Base-by-base conservation (phyloP, 805 yeast species). In the Cyberlindnera misumaiensis region DNA sequence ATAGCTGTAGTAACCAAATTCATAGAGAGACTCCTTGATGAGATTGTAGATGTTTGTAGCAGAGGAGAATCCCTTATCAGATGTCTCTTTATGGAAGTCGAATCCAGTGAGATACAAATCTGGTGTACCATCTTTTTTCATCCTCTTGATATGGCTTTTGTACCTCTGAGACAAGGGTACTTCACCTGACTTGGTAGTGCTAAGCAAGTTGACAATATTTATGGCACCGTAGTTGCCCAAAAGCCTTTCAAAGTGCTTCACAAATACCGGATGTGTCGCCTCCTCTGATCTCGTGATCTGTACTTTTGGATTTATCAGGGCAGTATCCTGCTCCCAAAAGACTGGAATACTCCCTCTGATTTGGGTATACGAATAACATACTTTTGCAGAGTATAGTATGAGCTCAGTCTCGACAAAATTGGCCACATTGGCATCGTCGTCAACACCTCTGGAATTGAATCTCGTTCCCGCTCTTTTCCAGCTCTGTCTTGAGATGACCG, bases 381-480 rank as follows among this genome's bases (percentile, higher is more conserved):
- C 53, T 55, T 63, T 53, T 51, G 61, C 53, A 55, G 68, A 65
- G 68, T 75, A 73, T 56, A 80, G 65, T 26, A 93, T 81, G 29
- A 85, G 72, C 58, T 93, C 99, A 0, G 97, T 87, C 55, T 88
- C 96, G 22, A 87, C 96, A 57, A 84, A 93, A 60, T 93, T 93
- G 34, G 98, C 96, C 25, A 90, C 98, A 58, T 88, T 76, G 7
- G 96, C 94, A 43, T 85, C 86, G 56, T 88, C 97, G 60, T 93
- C 97, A 26, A 89, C 80, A 40, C 99, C 99, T 59, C 99, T 73
- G 4, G 95, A 89, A 59, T 86, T 85, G 62, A 77, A 93, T 49
- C 99, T 71, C 0, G 99, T 94, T 4, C 99, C 99, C 2, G 99
- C 98, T 41, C 97, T 68, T 56, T 80, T 80, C 87, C 97, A 93